Evolutionary conservation across 192 early-diverging fungal species (phyloP), one percentile per base, ranked within the genome.

Genomic region (Phlyctochytrium arcticum): DNA sequence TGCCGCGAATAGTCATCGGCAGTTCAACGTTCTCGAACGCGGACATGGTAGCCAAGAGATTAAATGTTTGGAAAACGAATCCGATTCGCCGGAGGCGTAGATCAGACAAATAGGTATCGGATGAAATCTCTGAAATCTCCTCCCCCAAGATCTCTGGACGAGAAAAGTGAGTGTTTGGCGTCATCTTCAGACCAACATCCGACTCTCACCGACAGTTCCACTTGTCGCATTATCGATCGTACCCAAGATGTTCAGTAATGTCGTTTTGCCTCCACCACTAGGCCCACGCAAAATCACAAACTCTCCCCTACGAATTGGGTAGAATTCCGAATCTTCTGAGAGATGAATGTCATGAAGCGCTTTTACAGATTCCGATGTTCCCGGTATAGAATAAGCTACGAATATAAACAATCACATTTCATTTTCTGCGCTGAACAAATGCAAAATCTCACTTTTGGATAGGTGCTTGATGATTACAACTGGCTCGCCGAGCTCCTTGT

Each of bases 11-110:
- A 17, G 71, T 68, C 71, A 72, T 72, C 27, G 71, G 71, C 15
- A 72, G 65, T 49, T 72, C 71, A 9, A 72, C 71, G 36, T 72
- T 72, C 33, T 72, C 71, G 39, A 60, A 61, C 6, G 71, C 71
- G 6, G 71, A 62, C 71, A 72, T 72, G 55, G 71, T 72, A 3
- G 50, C 65, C 30, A 72, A 60, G 26, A 72, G 48, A 37, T 66
- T 71, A 47, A 66, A 66, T 26, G 62, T 66, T 35, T 71, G 70
- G 35, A 71, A 66, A 7, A 71, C 62, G 33, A 66, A 71, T 23
- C 71, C 71, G 42, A 72, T 72, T 21, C 61, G 58, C 47, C 66
- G 54, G 36, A 72, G 49, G 2, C 71, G 64, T 9, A 72, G 57
- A 39, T 61, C 36, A 30, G 71, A 72, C n/a, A 72, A 54, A 26